Evolutionary conservation across 306 rosid genomes (phyloP), one percentile per base, ranked within the genome.

Genomic region (Myrica gale): DNA sequence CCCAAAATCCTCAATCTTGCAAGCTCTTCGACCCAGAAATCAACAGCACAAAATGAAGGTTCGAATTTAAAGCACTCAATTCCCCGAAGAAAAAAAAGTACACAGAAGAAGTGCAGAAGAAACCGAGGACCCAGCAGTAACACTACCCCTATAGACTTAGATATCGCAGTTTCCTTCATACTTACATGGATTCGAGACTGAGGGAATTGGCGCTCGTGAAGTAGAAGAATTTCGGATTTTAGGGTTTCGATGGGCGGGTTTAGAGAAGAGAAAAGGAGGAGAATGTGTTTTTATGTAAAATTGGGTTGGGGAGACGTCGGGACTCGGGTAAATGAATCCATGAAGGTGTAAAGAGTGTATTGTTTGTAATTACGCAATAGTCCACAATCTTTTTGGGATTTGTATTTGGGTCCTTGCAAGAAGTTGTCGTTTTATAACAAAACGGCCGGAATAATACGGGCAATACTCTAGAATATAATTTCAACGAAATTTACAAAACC

Each of bases 241-340:
- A 82, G 89, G 93, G 87, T 79, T 84, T 82, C 72, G 54, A 68
- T 73, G 68, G 41, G 74, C 1, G 78, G 82, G 77, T 76, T 84
- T 81, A 4, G 16, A 26, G 58, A 37, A 6, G 19, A 23, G 20
- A 9, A 6, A 56, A 47, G 8, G 81, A 73, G 52, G 68, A 7
- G 10, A 12, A 47, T 43, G 23, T 58, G 68, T 76, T 57, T 57
- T 78, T 71, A 65, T 65, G 78, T 41, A 32, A 32, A 32, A 32
- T 32, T 32, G 37, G 75, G 73, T 72, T 83, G 62, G 67, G 13
- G 5, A 26, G n/a, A 12, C 55, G 56, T 65, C 19, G 53, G 55
- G 8, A 8, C 32, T 20, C 13, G 5, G 9, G 6, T 32, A 32
- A 32, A 32, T 32, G 37, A 32, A 32, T 32, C 37, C 37, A 32